Evolutionary conservation across 2,329 filamentous ascomycete genomes (phyloP).

Genomic region (Penicillium sp.): DNA sequence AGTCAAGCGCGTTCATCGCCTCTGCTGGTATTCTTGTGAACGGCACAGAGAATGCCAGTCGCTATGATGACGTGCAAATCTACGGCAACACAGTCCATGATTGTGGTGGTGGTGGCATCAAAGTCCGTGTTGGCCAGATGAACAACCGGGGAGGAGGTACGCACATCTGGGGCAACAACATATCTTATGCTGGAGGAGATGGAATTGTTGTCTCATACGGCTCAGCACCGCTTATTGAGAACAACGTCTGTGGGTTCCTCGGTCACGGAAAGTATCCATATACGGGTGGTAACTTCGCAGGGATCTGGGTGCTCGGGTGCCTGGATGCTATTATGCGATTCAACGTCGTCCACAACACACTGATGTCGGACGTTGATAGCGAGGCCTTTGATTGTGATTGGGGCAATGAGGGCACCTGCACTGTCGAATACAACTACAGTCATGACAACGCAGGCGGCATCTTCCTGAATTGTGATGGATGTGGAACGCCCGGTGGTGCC

Average conservation of each 20-base stretch:
- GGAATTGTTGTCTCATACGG: slow-evolving; percentile 26
- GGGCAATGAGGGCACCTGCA: slow-evolving; percentile 29
- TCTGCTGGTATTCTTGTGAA: slow-evolving; percentile 23
- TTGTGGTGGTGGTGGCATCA: slow-evolving; percentile 30
- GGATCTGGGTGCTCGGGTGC: slow-evolving; percentile 31
- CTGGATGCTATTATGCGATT: slow-evolving; percentile 16
- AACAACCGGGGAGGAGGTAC: slow-evolving; percentile 16
- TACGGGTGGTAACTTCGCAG: slow-evolving; percentile 30
- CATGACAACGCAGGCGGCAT: slow-evolving; percentile 30
- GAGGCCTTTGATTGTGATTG: slow-evolving; percentile 31
- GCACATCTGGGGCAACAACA: slow-evolving; percentile 21
- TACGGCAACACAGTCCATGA: slow-evolving; percentile 22
- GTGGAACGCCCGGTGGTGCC: slow-evolving; percentile 24
- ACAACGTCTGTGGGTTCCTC: slow-evolving; percentile 24
- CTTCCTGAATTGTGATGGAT: slow-evolving; percentile 30
- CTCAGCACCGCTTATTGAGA: slow-evolving; percentile 22
- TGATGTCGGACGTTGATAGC: slow-evolving; percentile 27
- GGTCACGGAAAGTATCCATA: slow-evolving; percentile 27
- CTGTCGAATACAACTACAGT: slow-evolving; percentile 30
- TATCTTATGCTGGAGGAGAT: slow-evolving; percentile 26
- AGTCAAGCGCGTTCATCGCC: slow-evolving; percentile 16
- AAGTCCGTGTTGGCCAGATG: slow-evolving; percentile 24
- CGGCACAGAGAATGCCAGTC: slow-evolving; percentile 17
- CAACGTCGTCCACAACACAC: slow-evolving; percentile 27
- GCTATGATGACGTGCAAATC: slow-evolving; percentile 25